These are phyloP conservation scores for Ascochyta koolunga DNA, from an alignment of 2,329 filamentous ascomycete species.

Conservation along the genomic window DNA sequence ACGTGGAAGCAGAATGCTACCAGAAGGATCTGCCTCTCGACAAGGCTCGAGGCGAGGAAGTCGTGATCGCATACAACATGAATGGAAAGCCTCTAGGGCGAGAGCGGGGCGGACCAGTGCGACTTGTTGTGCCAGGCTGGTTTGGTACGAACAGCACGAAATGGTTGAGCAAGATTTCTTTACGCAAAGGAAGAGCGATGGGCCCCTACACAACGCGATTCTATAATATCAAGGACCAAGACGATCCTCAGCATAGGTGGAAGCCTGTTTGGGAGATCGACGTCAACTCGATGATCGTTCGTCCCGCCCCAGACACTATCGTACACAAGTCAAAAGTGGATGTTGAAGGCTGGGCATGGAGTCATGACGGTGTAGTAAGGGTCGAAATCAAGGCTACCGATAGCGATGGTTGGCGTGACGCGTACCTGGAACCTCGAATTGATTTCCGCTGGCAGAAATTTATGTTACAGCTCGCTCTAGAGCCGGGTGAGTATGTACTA, in stretches of 20 bases:
- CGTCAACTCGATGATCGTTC: slow-evolving; percentile 36
- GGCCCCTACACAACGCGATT: slow-evolving; percentile 37
- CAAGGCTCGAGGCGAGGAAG: slow-evolving; percentile 32
- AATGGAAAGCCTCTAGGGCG: slow-evolving; percentile 28
- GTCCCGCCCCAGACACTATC: slow-evolving; percentile 19
- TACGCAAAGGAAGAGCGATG: slow-evolving; percentile 23
- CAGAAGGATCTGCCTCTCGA: slow-evolving; percentile 40
- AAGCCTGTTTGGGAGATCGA: slow-evolving; percentile 37
- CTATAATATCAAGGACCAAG: slow-evolving; percentile 32
- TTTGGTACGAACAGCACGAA: slow-evolving; percentile 44
- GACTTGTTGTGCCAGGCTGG: slow-evolving; percentile 41
- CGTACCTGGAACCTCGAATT: not conserved
- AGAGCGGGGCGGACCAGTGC: slow-evolving; percentile 37
- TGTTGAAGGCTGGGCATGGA: slow-evolving; percentile 38
- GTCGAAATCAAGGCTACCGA: slow-evolving; percentile 30
- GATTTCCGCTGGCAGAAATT: slow-evolving; percentile 10
- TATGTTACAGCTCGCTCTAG: not conserved
- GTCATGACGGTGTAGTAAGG: slow-evolving; percentile 19
- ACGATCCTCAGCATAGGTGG: slow-evolving; percentile 5
- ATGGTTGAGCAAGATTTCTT: slow-evolving; percentile 35
- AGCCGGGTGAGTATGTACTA: not conserved
- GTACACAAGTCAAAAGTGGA: slow-evolving; percentile 1
- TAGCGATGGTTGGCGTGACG: slow-evolving; percentile 15
- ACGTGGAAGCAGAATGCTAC: slow-evolving; percentile 34
- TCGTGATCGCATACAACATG: slow-evolving; percentile 38